These are phyloP conservation scores for Tolypocladium endophyticum DNA, from an alignment of 2,329 filamentous ascomycete genomes.

Conservation along the genomic window DNA sequence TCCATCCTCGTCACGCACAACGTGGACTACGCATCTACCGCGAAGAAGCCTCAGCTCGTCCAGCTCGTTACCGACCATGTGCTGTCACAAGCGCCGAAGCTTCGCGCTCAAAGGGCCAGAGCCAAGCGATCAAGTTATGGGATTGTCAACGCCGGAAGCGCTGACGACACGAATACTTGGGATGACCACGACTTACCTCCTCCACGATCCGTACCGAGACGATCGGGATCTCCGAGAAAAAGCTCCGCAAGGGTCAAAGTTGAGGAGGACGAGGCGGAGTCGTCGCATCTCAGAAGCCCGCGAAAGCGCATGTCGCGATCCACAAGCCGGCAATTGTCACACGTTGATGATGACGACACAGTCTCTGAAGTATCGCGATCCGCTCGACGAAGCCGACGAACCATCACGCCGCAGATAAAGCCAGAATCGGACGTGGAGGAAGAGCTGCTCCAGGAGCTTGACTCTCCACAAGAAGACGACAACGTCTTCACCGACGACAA, in stretches of 20 bases:
- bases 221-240: conserved; percentile 46
- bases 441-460: conserved; percentile 21
- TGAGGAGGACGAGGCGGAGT: conserved; percentile 34
- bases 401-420: conserved; percentile 42
- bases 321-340: conserved; percentile 41
- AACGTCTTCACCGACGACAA: conserved; percentile 82
- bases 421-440: conserved; percentile 40
- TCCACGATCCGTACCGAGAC: conserved; percentile 36
- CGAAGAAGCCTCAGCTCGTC: conserved; percentile 85
- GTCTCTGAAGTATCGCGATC: conserved; percentile 28
- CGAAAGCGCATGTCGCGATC: conserved; percentile 45
- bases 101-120: conserved; percentile 63
- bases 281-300: conserved; percentile 31
- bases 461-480: conserved; percentile 5
- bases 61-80: conserved; percentile 74
- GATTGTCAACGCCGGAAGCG: conserved; percentile 60
- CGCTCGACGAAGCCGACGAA: conserved; percentile 39
- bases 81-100: conserved; percentile 64
- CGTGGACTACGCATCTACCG: conserved; percentile 72
- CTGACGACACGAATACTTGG: conserved; percentile 53
- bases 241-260: conserved; percentile 40
- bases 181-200: conserved; percentile 48
- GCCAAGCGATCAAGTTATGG: conserved; percentile 82
- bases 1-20: conserved; percentile 87
- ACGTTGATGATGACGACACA: conserved; percentile 32